phyloP scores from a whole-genome alignment of 176 grass and related monocot genomes.

The Aegilops speltoides region DNA sequence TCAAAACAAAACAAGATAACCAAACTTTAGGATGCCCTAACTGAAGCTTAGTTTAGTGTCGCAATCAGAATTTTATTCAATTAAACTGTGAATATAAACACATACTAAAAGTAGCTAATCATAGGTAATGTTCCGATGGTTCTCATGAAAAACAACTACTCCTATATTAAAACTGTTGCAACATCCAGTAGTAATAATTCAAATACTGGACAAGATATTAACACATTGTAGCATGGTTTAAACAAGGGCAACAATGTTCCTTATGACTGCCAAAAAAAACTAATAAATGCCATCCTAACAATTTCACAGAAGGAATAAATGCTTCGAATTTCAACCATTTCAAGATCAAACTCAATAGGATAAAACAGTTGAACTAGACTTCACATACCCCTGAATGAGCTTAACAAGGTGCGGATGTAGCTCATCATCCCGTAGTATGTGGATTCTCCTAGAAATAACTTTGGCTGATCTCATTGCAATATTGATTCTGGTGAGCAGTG shows the following conservation, averaged over 20 bases:
- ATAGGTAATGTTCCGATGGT: neutral
- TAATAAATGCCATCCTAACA: neutral
- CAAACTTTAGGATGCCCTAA: neutral
- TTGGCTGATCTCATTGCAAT: constrained; percentile 66
- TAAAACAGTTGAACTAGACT: neutral
- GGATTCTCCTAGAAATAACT: constrained; percentile 74
- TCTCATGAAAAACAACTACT: neutral
- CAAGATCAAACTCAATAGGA: neutral
- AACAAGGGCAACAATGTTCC: neutral
- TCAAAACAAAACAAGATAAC: neutral
- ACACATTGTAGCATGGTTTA: neutral
- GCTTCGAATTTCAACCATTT: constrained; percentile 7
- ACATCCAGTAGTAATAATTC: neutral
- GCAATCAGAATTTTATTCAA: neutral
- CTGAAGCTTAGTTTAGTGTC: neutral
- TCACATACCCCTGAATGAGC: constrained; percentile 80
- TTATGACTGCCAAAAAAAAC: neutral
- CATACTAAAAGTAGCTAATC: neutral
- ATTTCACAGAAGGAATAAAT: neutral
- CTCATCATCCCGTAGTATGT: constrained; percentile 76
- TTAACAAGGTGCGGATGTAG: constrained; percentile 57
- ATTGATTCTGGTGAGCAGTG: constrained; percentile 63
- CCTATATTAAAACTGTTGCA: neutral
- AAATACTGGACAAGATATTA: neutral
- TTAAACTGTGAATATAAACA: neutral